Conservation (phyloP, 495 filamentous ascomycete genomes). For the Xylaria grammica region DNA sequence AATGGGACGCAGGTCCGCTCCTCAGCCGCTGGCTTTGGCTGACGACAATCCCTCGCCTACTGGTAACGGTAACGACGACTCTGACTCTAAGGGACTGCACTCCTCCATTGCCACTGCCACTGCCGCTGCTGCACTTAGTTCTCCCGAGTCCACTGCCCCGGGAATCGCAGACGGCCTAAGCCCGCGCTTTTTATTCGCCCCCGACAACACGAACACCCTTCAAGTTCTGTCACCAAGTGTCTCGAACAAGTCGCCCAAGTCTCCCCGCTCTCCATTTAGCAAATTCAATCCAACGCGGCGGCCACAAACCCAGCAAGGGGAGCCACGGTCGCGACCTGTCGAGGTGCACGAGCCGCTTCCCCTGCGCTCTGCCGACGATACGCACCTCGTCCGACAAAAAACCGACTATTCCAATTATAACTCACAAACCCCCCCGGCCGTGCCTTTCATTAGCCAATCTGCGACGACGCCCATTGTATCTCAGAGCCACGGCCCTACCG, state of each 20-base stretch:
- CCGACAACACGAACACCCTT: constrained; percentile 37
- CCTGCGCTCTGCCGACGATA: constrained; percentile 44
- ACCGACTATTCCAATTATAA: constrained; percentile 36
- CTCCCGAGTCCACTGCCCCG: constrained; percentile 27
- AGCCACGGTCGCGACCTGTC: constrained; percentile 33
- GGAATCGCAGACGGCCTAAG: constrained; percentile 30
- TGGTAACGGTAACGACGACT: constrained; percentile 36
- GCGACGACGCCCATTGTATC: constrained; percentile 30
- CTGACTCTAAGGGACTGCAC: constrained; percentile 1
- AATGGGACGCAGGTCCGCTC: constrained; percentile 61
- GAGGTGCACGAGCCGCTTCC: constrained; percentile 34
- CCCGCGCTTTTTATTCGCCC: constrained; percentile 31
- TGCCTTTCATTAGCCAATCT: constrained; percentile 18
- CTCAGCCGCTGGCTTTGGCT: constrained; percentile 57
- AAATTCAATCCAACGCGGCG: constrained; percentile 40
- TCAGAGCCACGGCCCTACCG: constrained; percentile 18
- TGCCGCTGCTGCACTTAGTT: constrained; percentile 26
- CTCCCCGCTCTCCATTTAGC: constrained; percentile 58
- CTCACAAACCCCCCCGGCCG: constrained; percentile 25
- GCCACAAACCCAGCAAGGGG: constrained; percentile 30
- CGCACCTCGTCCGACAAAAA: constrained; percentile 34
- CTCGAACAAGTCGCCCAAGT: constrained; percentile 53
- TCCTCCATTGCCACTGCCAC: constrained; percentile 6
- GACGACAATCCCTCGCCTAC: constrained; percentile 39
- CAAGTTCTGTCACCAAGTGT: constrained; percentile 39